Evolutionary conservation across 2,329 filamentous ascomycete genomes (phyloP), one percentile per base, ranked within the genome.

Genomic region (Penicillium crustosum): DNA sequence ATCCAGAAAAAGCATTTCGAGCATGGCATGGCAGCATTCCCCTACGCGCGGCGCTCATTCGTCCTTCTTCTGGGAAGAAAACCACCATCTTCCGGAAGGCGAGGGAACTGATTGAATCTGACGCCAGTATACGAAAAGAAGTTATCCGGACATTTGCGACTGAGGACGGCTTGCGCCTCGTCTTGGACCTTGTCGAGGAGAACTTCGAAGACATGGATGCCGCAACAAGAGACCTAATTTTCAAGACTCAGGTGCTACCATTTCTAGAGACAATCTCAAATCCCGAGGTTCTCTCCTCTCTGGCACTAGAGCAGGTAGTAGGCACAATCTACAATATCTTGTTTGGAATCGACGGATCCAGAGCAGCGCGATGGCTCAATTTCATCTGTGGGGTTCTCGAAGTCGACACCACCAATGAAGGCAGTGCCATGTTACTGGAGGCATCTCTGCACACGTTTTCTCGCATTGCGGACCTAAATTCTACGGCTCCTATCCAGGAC

Each of bases 281-380:
- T 59, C 66, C 72, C 0, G 70, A 76, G 38, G 70, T 81, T 1
- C 61, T 78, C 25, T 70, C 70, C 6, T 81, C 78, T 0, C 57
- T 78, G 12, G 65, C 80, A 2, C 61, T 81, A 6, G 76, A 81
- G 57, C 67, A 71, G 15, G 66, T 73, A 2, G 67, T 80, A 13
- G 75, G 71, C 19, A 79, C 73, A 3, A 75, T 82, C 25, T 79
- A 76, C 66, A 79, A 74, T 33, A 74, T 75, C 61, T 63, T 82
- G 12, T 81, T 73, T 54, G 78, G 78, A 3, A 51, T 68, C n/a
- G 67, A 68, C 41, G 79, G 79, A 31, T 66, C 60, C 9, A 72
- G 75, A 59, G 74, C 69, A 17, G 66, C 73, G 13, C 55, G 55
- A 2, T 62, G 81, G 25, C 77, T 79, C 49, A 55, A 50, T 5